phyloP scores from a whole-genome alignment of 2,329 filamentous ascomycete species.

The Teratosphaeriaceae sp. region DNA sequence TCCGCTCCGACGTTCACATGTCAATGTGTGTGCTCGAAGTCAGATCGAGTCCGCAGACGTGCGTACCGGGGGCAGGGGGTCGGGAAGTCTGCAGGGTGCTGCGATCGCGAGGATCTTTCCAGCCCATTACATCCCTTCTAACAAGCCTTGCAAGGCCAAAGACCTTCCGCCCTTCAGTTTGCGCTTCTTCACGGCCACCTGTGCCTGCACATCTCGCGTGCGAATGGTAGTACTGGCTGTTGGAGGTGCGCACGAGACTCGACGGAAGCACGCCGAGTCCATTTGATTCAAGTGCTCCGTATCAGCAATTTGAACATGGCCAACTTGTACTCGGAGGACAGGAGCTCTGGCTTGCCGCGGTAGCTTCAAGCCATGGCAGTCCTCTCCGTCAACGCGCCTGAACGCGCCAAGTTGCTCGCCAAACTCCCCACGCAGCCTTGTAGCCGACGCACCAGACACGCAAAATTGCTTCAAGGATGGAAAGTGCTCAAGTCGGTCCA shows the following conservation, averaged over 20 bases:
- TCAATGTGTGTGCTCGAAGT: too few relatives aligned
- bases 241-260: conserved; percentile 6
- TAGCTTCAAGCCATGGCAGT: background rate
- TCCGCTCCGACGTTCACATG: too few relatives aligned
- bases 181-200: conserved; percentile 9
- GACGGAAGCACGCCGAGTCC: conserved; percentile 11
- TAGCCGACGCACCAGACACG: background rate
- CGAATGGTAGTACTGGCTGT: background rate
- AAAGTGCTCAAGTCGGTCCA: conserved; percentile 11
- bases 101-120: too few relatives aligned
- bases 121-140: conserved; percentile 7
- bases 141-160: conserved; percentile 8
- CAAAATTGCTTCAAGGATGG: background rate
- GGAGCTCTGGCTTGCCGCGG: too few relatives aligned
- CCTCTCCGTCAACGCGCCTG: background rate
- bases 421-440: background rate
- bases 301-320: too few relatives aligned
- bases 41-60: too few relatives aligned
- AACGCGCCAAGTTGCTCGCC: background rate
- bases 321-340: too few relatives aligned
- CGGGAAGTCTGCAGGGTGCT: too few relatives aligned
- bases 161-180: conserved; percentile 8
- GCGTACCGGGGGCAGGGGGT: too few relatives aligned
- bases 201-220: background rate
- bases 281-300: too few relatives aligned